These are phyloP conservation scores for Aspergillus sergii DNA, from an alignment of 2,329 filamentous ascomycete genomes.

Conservation along the genomic window DNA sequence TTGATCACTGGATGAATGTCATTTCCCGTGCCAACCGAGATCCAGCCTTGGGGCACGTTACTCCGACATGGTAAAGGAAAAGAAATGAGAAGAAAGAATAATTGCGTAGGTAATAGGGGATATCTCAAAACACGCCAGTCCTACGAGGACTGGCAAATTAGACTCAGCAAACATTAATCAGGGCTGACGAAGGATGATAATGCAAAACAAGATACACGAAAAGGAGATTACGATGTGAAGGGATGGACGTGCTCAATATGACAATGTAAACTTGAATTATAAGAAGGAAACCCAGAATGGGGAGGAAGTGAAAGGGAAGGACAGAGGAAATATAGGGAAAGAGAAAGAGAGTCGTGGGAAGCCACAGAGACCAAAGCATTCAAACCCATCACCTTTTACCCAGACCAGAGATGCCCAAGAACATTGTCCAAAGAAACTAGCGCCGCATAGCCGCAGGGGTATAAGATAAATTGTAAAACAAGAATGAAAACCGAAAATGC, in stretches of 20 bases:
- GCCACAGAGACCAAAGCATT: constrained; percentile 1
- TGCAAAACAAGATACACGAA: constrained; percentile 16
- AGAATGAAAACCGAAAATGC: constrained; percentile 11
- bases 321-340: neutral
- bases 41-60: constrained; percentile 15
- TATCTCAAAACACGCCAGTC: neutral
- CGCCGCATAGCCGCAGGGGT: constrained; percentile 21
- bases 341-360: neutral
- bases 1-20: constrained; percentile 10
- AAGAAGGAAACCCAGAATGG: neutral
- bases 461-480: constrained; percentile 15
- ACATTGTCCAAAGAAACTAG: constrained; percentile 16
- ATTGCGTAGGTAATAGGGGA: constrained; percentile 1
- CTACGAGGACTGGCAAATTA: neutral
- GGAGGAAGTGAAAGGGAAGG: neutral
- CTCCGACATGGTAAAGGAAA: neutral
- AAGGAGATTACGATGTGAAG: constrained; percentile 8
- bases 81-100: neutral
- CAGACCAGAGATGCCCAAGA: constrained; percentile 5
- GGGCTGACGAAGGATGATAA: neutral
- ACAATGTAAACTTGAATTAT: neutral
- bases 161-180: constrained; percentile 9
- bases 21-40: constrained; percentile 12
- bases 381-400: constrained; percentile 5
- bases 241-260: constrained; percentile 10